These are phyloP conservation scores for Quercus suber DNA, from an alignment of 306 rosid species.

Conservation along the genomic window DNA sequence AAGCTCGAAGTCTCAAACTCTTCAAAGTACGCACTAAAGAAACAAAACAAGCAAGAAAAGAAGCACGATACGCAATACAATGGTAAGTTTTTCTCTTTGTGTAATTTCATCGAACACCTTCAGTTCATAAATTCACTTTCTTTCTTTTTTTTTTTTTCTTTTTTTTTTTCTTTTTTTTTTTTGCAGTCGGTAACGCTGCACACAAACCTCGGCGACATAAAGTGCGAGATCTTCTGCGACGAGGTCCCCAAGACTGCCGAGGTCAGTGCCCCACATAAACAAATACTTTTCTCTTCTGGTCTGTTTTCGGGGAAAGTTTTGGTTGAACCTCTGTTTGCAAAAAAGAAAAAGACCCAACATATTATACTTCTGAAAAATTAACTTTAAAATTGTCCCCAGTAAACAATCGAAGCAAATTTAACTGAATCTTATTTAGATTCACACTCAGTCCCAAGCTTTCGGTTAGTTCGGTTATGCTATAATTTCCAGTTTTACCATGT, in stretches of 20 bases:
- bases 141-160: background rate
- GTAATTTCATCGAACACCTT: slow-evolving; percentile 10
- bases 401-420: background rate
- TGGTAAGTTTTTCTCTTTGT: slow-evolving; percentile 20
- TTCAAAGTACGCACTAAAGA: background rate
- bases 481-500: background rate
- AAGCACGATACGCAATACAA: background rate
- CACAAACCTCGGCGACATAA: slow-evolving; percentile 93
- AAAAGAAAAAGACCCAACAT: background rate
- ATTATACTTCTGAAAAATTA: too few relatives aligned
- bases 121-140: background rate
- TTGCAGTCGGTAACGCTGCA: slow-evolving; percentile 82
- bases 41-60: background rate
- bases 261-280: slow-evolving; percentile 30
- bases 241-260: slow-evolving; percentile 87
- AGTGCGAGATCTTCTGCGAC: slow-evolving; percentile 91
- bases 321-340: background rate
- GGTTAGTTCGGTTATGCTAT: background rate
- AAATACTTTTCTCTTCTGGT: background rate
- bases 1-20: background rate
- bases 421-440: background rate
- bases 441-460: background rate
- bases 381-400: too few relatives aligned
- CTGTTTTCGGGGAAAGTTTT: background rate
- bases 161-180: background rate